phyloP scores from a whole-genome alignment of 2,329 filamentous ascomycete genomes.

The Claviceps citrina region DNA sequence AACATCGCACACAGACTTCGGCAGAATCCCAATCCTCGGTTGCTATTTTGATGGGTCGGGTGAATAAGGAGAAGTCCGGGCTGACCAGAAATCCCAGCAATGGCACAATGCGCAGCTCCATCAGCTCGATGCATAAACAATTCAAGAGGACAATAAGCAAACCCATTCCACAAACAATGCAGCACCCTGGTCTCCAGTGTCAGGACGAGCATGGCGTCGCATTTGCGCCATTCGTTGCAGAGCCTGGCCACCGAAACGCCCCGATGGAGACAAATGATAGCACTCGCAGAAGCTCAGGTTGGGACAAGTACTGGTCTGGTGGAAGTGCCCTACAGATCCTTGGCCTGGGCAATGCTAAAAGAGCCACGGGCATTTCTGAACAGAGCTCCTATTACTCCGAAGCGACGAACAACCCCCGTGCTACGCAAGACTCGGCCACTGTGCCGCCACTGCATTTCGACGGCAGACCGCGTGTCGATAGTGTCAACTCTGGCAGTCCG shows the following conservation, averaged over 20 bases:
- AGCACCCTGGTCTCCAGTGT: conserved; percentile 17
- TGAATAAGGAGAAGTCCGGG: conserved; percentile 29
- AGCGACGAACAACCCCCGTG: conserved; percentile 19
- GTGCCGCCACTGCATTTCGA: conserved; percentile 55
- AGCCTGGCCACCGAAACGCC: conserved; percentile 22
- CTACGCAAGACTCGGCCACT: conserved; percentile 51
- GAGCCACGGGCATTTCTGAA: conserved; percentile 39
- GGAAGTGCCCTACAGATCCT: conserved; percentile 53
- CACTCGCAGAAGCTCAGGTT: conserved; percentile 50
- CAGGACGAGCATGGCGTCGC: conserved; percentile 28
- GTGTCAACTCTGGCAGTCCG: conserved; percentile 54
- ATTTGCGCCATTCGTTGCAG: conserved; percentile 19
- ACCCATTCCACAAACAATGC: conserved; percentile 35
- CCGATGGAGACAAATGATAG: conserved; percentile 24
- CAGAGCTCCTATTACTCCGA: conserved; percentile 41
- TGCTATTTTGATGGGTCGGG: conserved; percentile 50
- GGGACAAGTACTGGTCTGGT: conserved; percentile 65
- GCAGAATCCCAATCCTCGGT: conserved; percentile 46
- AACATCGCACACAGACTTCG: conserved; percentile 38
- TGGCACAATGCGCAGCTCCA: conserved; percentile 32
- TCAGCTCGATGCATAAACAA: conserved; percentile 43
- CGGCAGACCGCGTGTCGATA: conserved; percentile 44
- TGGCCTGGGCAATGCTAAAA: conserved; percentile 36
- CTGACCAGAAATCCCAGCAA: conserved; percentile 40
- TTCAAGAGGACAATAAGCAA: conserved; percentile 48